phyloP scores from a whole-genome alignment of 192 early-diverging fungal species.

The Umbelopsis isabellina region DNA sequence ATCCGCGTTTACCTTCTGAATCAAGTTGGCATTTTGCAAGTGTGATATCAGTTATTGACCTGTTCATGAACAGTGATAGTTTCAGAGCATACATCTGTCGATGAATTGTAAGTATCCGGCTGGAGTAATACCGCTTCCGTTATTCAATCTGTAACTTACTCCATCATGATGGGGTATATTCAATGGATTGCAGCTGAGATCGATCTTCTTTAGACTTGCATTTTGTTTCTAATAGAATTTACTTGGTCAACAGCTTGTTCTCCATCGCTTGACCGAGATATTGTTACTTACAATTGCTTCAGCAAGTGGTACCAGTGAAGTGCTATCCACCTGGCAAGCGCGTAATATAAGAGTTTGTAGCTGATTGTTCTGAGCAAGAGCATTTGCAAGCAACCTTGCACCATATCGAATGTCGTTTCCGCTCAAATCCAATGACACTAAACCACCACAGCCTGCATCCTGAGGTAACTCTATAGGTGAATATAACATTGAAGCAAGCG shows the following conservation, averaged over 20 bases:
- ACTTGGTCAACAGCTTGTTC: neutral
- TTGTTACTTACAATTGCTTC: slow-evolving; percentile 3
- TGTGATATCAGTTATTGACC: slow-evolving; percentile 60
- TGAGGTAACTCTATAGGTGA: neutral
- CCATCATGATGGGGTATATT: neutral
- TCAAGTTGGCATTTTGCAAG: slow-evolving; percentile 65
- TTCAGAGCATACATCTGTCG: slow-evolving; percentile 5
- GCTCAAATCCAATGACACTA: neutral
- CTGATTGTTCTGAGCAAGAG: neutral
- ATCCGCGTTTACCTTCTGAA: slow-evolving; percentile 56
- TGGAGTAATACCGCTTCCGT: too few species aligned
- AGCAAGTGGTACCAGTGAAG: slow-evolving; percentile 2
- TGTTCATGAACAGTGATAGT: slow-evolving; percentile 59
- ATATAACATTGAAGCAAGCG: neutral
- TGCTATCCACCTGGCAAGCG: neutral
- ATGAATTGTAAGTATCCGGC: neutral
- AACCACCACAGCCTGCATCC: neutral
- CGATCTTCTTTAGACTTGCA: neutral
- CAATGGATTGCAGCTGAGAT: neutral
- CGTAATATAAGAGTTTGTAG: neutral
- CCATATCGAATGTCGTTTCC: slow-evolving; percentile 3
- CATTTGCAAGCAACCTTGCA: neutral
- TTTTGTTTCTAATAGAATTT: neutral
- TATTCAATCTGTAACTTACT: neutral
- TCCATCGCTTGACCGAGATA: neutral